phyloP scores from a whole-genome alignment of 768 basidiomycete species.

The Myochromella boudieri region DNA sequence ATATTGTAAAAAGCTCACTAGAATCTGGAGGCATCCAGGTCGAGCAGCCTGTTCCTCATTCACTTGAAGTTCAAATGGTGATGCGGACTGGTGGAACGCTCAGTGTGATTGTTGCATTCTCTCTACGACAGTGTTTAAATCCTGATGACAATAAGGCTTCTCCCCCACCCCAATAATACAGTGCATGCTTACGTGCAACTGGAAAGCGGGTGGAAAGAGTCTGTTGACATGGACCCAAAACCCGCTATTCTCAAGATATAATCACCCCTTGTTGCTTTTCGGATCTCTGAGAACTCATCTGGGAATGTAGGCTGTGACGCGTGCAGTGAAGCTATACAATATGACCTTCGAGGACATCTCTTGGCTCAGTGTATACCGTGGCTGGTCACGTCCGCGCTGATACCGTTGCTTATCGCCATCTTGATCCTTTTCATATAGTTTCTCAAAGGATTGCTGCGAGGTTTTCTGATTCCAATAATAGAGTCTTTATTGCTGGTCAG shows the following conservation, averaged over 20 bases:
- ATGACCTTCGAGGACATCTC: constrained; percentile 4
- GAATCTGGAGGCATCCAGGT: neutral
- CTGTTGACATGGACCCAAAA: neutral
- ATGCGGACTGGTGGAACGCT: neutral
- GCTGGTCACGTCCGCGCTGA: neutral
- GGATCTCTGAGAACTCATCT: neutral
- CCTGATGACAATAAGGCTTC: neutral
- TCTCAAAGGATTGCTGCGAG: constrained; percentile 1
- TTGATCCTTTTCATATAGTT: neutral
- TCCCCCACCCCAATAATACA: constrained; percentile 2
- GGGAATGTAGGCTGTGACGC: neutral
- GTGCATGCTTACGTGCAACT: constrained; percentile 3
- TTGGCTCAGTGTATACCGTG: constrained; percentile 4
- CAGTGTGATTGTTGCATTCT: neutral
- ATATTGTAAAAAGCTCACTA: neutral
- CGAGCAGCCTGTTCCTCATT: neutral
- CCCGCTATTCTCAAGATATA: neutral
- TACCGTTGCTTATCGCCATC: neutral
- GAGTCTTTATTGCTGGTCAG: constrained; percentile 8
- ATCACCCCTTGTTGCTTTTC: neutral
- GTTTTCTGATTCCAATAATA: neutral
- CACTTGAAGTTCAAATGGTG: constrained; percentile 1
- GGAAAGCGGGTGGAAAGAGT: neutral
- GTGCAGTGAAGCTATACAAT: neutral
- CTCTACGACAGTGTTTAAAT: neutral